Base-by-base conservation (phyloP, 1,139 yeast species). In the Candida pseudoviswanathii region DNA sequence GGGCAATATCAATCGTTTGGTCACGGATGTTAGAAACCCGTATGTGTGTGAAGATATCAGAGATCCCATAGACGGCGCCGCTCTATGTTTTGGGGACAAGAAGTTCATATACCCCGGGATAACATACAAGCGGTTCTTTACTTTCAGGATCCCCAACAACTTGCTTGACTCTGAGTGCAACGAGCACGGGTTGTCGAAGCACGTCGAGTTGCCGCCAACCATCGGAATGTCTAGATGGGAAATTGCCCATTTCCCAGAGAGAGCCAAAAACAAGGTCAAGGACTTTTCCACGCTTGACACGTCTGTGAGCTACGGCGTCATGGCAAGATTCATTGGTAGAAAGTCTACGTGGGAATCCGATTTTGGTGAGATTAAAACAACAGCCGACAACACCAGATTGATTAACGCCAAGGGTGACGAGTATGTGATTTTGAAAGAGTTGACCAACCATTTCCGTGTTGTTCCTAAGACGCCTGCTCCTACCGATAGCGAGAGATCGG, bases 361-460 rank as follows among this genome's bases (percentile, higher is more conserved):
- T 53, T 54, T 56, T 22, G 54, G 55, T n/a, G 56, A 60, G 36
- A 47, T 54, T 45, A 41, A 54, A 21, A 44, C 49, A 9, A 43
- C 50, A 6, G 42, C 46, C 1, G 50, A 49, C n/a, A 58, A 63
- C 43, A 66, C 71, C 8, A 63, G 60, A 43, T 65, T 73, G 54
- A 64, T 72, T 44, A 73, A 73, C 55, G 60, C 69, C 38, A 57
- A 55, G 26, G 78, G 78, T 56, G 78, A 74, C 53, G 80, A 75
- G 57, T 75, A 66, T 56, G 68, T 74, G 30, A 73, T 75, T 46
- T 62, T 74, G 45, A 72, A 72, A 51, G 75, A 73, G 45, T 50
- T 57, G 16, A 54, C 57, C n/a, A 59, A 60, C 9, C 60, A 59
- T 27, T 57, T 75, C 9, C 64, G 77, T 43, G 64, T 75, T 8